Base-by-base conservation (phyloP, 257 asterid species). In the Solanum peruvianum region DNA sequence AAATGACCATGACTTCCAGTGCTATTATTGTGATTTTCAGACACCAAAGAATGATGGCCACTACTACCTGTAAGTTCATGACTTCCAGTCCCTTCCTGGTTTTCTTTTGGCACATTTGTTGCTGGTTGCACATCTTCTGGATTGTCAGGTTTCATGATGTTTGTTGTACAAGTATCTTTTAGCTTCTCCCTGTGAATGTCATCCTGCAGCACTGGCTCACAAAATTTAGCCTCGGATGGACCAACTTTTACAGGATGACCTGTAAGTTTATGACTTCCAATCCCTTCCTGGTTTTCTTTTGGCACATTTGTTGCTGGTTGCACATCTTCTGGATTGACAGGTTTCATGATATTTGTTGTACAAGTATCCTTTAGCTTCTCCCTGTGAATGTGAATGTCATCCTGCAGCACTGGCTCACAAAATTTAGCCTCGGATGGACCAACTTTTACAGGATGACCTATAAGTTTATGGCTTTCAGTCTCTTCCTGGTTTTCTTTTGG, bases 1-100 rank as follows among this genome's bases (percentile, higher is more conserved):
- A 69, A 86, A 86, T 88, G 88, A 45, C 37, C 73, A 83, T 82
- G 87, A 86, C 89, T 83, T 20, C 12, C 90, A 49, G 60, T 15
- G 60, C 9, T 49, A 75, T 33, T 45, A 31, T 67, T 29, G 35
- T 39, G 70, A 42, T 27, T 60, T 81, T 89, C 66, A 2, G 83
- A 87, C 4, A 58, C 70, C 10, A 14, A 81, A 67, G 83, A 80
- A 47, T 29, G 84, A 35, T 35, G 39, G 39, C 39, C 39, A 35
- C 37, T 35, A 35, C 39, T 35, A 35, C 39, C 39, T 35, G 39
- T 35, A 35, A 35, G 39, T 35, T 35, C 7, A 35, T 35, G 39
- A 5, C 39, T 35, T 35, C 7, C 39, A 5, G 69, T 62, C 69
- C 67, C 41, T 85, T 52, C 45, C 7, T 80, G 29, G 2, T 47